A percentile compares a stretch with the other conserved stretches of the same genome.
Conservation (phyloP, 257 asterid species). For the Handroanthus guayacan region DNA sequence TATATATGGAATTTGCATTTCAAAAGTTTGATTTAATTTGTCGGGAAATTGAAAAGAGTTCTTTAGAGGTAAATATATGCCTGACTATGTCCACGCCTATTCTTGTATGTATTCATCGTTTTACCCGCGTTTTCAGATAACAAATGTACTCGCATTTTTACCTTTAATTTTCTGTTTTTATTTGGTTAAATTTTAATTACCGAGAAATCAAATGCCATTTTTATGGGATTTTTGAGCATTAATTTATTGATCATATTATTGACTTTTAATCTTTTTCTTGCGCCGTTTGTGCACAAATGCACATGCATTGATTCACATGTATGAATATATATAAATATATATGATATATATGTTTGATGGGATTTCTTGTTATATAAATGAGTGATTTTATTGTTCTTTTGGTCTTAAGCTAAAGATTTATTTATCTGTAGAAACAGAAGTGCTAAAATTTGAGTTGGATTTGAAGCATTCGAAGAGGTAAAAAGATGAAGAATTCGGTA, state of each 20-base stretch:
- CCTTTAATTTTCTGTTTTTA: not conserved
- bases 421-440: not conserved
- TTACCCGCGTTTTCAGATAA: conserved; percentile 35
- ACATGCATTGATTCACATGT: conserved; percentile 35
- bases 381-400: not conserved
- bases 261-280: not conserved
- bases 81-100: conserved; percentile 25
- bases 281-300: not conserved
- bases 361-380: not conserved
- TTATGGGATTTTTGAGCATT: not conserved
- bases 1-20: conserved; percentile 2
- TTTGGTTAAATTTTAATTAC: conserved; percentile 15
- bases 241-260: not conserved
- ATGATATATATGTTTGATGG: not conserved
- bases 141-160: not conserved
- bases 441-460: conserved; percentile 26
- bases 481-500: conserved; percentile 68
- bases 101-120: conserved; percentile 26
- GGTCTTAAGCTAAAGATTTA: not conserved
- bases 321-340: not conserved
- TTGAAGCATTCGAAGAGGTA: conserved; percentile 37
- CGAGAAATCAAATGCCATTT: conserved; percentile 9
- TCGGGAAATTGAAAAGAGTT: not conserved
- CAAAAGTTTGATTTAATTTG: not conserved
- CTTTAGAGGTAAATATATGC: conserved; percentile 28